phyloP scores from a whole-genome alignment of 345 rosid species.

The Hypericum perforatum region DNA sequence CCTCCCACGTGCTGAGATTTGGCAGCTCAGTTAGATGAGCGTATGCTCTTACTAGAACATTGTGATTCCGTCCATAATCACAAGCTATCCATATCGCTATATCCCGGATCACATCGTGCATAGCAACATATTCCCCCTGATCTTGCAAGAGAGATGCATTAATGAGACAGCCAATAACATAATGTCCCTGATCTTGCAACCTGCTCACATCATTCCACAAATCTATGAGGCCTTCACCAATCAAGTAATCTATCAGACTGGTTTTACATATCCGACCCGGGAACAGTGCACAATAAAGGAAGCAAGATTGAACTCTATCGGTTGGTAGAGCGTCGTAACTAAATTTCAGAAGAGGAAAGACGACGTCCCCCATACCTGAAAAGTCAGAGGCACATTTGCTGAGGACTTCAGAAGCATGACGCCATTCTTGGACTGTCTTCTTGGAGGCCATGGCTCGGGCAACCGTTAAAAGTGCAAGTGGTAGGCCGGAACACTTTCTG shows the following conservation, averaged over 20 bases:
- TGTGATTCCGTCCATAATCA: not conserved
- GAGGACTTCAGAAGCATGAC: not conserved
- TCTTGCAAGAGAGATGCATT: not conserved
- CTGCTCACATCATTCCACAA: not conserved
- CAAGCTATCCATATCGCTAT: slow-evolving; percentile 14
- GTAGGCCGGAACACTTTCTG: slow-evolving; percentile 14
- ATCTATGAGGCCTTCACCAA: slow-evolving; percentile 8
- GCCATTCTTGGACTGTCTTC: slow-evolving; percentile 3
- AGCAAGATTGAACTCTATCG: slow-evolving; percentile 5
- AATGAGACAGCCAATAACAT: not conserved
- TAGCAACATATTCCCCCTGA: not conserved
- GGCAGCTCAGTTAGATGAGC: not conserved
- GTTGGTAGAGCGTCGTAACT: slow-evolving; percentile 8
- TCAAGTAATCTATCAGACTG: not conserved
- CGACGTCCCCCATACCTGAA: slow-evolving; percentile 1
- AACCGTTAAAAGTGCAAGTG: slow-evolving; percentile 14
- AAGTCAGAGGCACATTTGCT: not conserved
- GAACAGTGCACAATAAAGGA: slow-evolving; percentile 12
- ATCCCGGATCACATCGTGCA: slow-evolving; percentile 16
- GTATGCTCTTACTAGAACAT: not conserved
- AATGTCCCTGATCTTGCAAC: not conserved
- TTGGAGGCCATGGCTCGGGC: slow-evolving; percentile 14
- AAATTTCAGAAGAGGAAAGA: not conserved
- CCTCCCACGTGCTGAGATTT: not conserved
- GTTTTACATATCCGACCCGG: not conserved